Percentiles rank a stretch among this genome's conserved stretches.
phyloP scores from a whole-genome alignment of 257 asterid species.

The Jaltomata sinuosa region DNA sequence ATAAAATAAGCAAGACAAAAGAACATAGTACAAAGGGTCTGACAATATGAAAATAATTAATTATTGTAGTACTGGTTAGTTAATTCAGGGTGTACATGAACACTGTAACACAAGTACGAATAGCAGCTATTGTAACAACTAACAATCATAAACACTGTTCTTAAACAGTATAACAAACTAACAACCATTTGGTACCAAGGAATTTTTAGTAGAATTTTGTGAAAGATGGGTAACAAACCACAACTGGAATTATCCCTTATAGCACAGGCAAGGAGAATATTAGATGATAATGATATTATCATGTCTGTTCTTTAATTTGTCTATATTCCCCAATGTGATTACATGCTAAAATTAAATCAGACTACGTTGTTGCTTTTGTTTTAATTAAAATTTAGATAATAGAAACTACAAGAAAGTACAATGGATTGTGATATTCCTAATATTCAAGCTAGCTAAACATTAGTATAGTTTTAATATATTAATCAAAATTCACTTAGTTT shows the following conservation, averaged over 20 bases:
- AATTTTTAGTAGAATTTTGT: neutral
- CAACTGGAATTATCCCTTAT: neutral
- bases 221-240: neutral
- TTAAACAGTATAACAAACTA: neutral
- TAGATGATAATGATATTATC: neutral
- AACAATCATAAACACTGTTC: neutral
- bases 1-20: neutral
- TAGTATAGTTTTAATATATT: neutral
- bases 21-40: neutral
- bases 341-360: neutral
- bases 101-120: neutral
- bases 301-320: neutral
- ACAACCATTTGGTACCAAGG: neutral
- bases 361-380: neutral
- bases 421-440: neutral
- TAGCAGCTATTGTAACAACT: neutral
- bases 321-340: neutral
- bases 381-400: neutral
- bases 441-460: neutral
- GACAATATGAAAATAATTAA: neutral
- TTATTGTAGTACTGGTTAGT: neutral
- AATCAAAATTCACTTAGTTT: neutral
- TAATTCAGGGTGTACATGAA: neutral
- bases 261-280: neutral
- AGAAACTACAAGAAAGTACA: neutral